Evolutionary conservation across 805 yeast genomes (phyloP), one percentile per base, ranked within the genome.

Genomic region (Nakazawaea wickerhamii): DNA sequence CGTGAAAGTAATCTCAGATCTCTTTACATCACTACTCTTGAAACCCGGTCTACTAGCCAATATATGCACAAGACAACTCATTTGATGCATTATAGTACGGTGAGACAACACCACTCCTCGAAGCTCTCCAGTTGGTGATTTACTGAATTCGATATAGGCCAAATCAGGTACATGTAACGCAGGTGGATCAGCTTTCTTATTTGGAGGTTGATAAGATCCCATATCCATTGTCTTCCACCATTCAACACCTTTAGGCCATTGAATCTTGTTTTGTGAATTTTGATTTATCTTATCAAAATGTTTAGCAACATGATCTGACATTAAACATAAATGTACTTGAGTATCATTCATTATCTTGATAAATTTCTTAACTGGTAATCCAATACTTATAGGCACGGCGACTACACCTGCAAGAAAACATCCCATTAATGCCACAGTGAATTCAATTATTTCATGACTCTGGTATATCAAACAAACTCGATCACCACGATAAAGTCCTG

Each of bases 81-180:
- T 86, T 56, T 93, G 99, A 50, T 87, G 91, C 57, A 84, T 72
- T 5, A 93, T 75, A 0, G 96, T 89, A 46, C 87, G 70, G 58
- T 93, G 98, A 19, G 93, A 84, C 57, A 93, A 75, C 1, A 95
- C 96, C 27, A 93, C 95, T 14, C 99, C 99, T 45, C 96, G 71
- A 27, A 89, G 63, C 50, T 90, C 95, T 3, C 98, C 98, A 21
- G 85, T 77, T 0, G 97, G 95, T 1, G 95, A 84, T 51, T 90
- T 76, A 0, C 93, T 79, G 55, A 84, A 93, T 63, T 93, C 99
- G 11, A 93, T 90, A 55, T 93, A 93, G 0, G 98, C 96, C 45
- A 93, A 65, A 54, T 87, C 95, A 1, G 90, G 86, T 1, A 80
- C 77, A 50, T 83, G 86, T 35, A 80, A 63, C 0, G 84, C 77